Base-by-base conservation (phyloP, 805 yeast species). In the Limtongozyma cylindracea region DNA sequence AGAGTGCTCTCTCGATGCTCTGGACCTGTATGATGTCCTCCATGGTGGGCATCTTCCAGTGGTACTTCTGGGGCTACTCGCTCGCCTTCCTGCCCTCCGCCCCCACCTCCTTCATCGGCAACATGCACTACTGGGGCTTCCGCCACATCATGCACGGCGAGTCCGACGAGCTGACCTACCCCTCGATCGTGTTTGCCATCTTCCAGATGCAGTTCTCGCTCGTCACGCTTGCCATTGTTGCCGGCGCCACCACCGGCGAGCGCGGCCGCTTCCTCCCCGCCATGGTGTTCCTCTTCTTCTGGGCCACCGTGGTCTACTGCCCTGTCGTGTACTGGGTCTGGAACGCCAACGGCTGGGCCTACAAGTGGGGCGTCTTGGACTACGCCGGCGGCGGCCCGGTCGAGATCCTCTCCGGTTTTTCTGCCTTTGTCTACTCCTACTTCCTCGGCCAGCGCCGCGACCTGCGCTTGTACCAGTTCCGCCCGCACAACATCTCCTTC, bases 31-130 rank as follows among this genome's bases (percentile, higher is more conserved):
- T 77, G 19, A 60, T 69, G 58, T 60, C 78, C 5, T 65, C 74
- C 5, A 56, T 71, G 30, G 64, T 78, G 6, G 78, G 73, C 2
- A 56, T 64, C 24, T 63, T 80, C 38, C 93, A 80, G 40, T 84
- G 96, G 96, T 84, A 80, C 44, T 78, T 84, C 40, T 88, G 96
- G 94, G 95, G 94, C n/a, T 82, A 77, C 41, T 77, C 94, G 1
- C 47, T 84, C 19, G 91, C 96, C 4, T 80, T 88, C 36, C 65
- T 84, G 0, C 34, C 56, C n/a, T 60, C 73, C 1, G 78, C 93
- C 2, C 50, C 69, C 16, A 80, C 82, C 43, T 65, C 69, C 20
- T 88, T 69, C 41, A 84, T 84, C 33, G 98, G 98, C 5, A 70
- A 84, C 41, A 45, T 84, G 33, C 68, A 67, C 33, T 57, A 67